Evolutionary conservation across 441 rosid genomes (phyloP), one percentile per base, ranked within the genome.

Genomic region (Erodium texanum): DNA sequence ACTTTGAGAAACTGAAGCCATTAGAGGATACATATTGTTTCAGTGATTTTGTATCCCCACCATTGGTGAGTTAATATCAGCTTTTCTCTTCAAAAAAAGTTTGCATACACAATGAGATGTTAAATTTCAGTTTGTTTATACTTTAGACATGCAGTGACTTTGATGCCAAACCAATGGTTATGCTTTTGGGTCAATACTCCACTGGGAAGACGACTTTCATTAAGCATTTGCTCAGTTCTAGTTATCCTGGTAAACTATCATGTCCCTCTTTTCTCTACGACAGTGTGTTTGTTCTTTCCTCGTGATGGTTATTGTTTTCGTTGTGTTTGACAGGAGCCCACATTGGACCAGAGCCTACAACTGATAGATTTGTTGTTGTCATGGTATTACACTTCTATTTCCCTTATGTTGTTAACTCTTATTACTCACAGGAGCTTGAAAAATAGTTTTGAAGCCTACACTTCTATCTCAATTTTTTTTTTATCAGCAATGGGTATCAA

Each of bases 141-240:
- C n/a, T 81, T 71, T 76, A 93, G 99, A 76, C 90, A 69, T 85
- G 83, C 70, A 93, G 99, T 75, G 97, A 91, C 73, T 93, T 93
- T 73, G 97, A 94, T 78, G 97, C 97, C n/a, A 94, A 86, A 74
- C 99, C 99, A 45, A 94, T 91, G 97, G 99, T 91, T 64, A 89
- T 89, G 99, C 92, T 91, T 70, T 80, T 91, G 84, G 99, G 97
- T 73, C 99, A 94, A 66, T 88, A 94, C 75, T 94, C 99, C 68
- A 94, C 99, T 67, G 97, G 99, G 32, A 94, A 94, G 82, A 91
- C 99, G 67, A 91, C 99, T 63, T 91, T 91, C 77, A 91, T 94
- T 71, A 89, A 91, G 81, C 99, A 94, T 85, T 78, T 91, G 81
- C 97, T 94, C 54, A 84, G 76, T 80, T 61, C 77, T 77, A 81